phyloP scores from a whole-genome alignment of 768 basidiomycete genomes.

The Lactifluus piperatus region DNA sequence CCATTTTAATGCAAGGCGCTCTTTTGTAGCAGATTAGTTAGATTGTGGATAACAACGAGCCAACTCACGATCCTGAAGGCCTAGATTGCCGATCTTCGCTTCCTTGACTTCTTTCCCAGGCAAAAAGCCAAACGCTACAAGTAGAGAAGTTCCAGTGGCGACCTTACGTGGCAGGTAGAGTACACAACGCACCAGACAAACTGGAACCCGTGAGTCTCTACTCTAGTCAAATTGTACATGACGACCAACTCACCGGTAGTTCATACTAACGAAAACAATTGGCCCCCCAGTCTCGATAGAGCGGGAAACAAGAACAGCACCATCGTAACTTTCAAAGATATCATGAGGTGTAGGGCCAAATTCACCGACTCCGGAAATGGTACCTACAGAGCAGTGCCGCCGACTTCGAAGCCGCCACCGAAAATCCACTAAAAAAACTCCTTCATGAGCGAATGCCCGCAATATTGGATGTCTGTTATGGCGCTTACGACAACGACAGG shows the following conservation, averaged over 20 bases:
- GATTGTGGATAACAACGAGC: neutral
- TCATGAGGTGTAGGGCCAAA: neutral
- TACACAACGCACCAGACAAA: constrained; percentile 1
- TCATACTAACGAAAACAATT: constrained; percentile 18
- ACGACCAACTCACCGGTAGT: constrained; percentile 12
- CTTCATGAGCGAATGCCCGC: neutral
- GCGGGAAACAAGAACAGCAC: constrained; percentile 3
- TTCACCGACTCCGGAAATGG: neutral
- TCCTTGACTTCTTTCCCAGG: constrained; percentile 17
- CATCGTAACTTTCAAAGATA: constrained; percentile 8
- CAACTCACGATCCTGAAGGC: constrained; percentile 18
- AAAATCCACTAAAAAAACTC: constrained; percentile 12
- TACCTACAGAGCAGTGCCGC: constrained; percentile 14
- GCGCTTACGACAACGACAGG: constrained; percentile 18
- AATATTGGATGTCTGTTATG: too few relatives aligned
- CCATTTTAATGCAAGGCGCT: constrained; percentile 32
- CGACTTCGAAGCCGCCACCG: constrained; percentile 19
- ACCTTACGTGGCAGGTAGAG: neutral
- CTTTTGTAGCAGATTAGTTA: constrained; percentile 17
- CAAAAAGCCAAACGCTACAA: constrained; percentile 16
- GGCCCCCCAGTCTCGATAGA: constrained; percentile 10
- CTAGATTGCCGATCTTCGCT: constrained; percentile 17
- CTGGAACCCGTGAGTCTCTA: neutral
- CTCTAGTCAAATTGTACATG: neutral
- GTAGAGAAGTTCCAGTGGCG: too few relatives aligned